These are phyloP conservation scores for Stentor coeruleus DNA, from an alignment of 73 alveolate genomes.

Conservation along the genomic window DNA sequence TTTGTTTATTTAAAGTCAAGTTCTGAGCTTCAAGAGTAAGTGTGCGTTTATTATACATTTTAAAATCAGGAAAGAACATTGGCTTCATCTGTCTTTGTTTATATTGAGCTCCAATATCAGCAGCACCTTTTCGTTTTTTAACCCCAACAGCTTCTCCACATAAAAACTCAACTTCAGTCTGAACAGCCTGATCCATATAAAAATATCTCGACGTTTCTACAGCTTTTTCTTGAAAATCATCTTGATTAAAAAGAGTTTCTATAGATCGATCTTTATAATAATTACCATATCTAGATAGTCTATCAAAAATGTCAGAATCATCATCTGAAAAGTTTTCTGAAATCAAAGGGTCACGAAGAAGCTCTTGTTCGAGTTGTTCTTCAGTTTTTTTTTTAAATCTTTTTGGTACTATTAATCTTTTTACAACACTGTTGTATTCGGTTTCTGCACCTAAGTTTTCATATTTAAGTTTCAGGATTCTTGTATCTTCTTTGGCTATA, in stretches of 20 bases:
- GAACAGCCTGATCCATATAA: neutral
- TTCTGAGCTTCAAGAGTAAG: neutral
- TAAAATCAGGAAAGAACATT: neutral
- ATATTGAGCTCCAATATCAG: no score
- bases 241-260: neutral
- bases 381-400: neutral
- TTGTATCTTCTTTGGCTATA: neutral
- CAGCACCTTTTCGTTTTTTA: neutral
- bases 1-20: neutral
- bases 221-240: constrained; percentile 22
- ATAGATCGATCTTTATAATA: neutral
- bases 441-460: constrained; percentile 8
- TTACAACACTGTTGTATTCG: neutral
- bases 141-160: constrained; percentile 3
- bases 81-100: neutral
- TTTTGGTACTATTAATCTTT: neutral
- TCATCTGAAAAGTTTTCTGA: neutral
- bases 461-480: neutral
- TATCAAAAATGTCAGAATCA: neutral
- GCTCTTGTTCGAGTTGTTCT: neutral
- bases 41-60: neutral
- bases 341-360: neutral
- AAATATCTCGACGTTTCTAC: neutral
- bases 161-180: neutral
- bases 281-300: neutral